phyloP scores from a whole-genome alignment of 257 asterid genomes.

The Coffea canephora region DNA sequence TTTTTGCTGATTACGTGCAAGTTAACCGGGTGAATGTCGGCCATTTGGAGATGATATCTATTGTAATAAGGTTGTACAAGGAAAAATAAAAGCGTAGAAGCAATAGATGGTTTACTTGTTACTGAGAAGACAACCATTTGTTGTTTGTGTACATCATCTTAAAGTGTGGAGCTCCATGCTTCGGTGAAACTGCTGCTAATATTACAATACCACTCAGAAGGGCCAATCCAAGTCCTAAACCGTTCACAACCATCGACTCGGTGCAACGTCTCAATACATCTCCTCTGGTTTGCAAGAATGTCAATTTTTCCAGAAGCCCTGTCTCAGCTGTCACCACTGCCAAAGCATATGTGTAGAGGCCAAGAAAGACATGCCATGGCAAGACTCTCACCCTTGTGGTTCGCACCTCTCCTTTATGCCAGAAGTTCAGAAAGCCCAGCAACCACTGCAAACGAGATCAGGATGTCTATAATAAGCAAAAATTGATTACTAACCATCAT shows the following conservation, averaged over 20 bases:
- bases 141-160: conserved; percentile 30
- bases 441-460: conserved; percentile 57
- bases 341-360: conserved; percentile 77
- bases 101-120: neutral
- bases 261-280: conserved; percentile 51
- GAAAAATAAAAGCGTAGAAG: neutral
- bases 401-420: conserved; percentile 77
- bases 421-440: conserved; percentile 70
- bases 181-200: conserved; percentile 61
- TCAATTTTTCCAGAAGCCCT: conserved; percentile 79
- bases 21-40: neutral
- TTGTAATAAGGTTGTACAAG: neutral
- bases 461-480: neutral
- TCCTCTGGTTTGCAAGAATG: conserved; percentile 63
- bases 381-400: conserved; percentile 46
- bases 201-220: conserved; percentile 62
- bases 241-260: conserved; percentile 61
- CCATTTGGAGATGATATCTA: neutral
- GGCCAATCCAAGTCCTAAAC: conserved; percentile 74
- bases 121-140: conserved; percentile 28
- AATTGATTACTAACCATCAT: neutral
- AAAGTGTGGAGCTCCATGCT: conserved; percentile 33
- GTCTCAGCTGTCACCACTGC: conserved; percentile 84
- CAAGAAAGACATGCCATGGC: conserved; percentile 87
- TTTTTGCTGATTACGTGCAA: too few relatives aligned